A percentile compares a stretch with the other conserved stretches of the same genome.
These are phyloP conservation scores for Porodaedalea pini DNA, from an alignment of 1,284 basidiomycete genomes.

Conservation along the genomic window DNA sequence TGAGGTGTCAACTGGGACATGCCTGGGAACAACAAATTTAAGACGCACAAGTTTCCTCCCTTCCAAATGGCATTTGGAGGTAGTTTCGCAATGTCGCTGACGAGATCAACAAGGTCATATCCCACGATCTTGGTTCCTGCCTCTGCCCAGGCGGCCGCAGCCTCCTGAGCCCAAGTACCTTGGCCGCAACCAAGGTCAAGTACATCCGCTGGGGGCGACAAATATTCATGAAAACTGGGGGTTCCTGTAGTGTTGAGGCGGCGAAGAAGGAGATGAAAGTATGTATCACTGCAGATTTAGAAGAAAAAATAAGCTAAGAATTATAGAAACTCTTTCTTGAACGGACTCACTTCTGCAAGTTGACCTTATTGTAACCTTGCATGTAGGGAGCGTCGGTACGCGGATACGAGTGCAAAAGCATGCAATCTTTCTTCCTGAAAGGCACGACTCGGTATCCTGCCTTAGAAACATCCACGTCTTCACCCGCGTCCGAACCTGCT, in stretches of 20 bases:
- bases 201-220: slow-evolving; percentile 49
- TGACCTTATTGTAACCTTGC: slow-evolving; percentile 56
- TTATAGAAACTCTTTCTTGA: slow-evolving; percentile 10
- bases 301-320: slow-evolving; percentile 6
- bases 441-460: slow-evolving; percentile 8
- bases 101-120: slow-evolving; percentile 58
- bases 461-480: slow-evolving; percentile 8
- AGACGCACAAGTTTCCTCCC: slow-evolving; percentile 62
- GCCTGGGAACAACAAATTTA: neutral
- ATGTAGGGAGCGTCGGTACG: slow-evolving; percentile 53
- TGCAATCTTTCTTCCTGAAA: slow-evolving; percentile 31
- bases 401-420: slow-evolving; percentile 53
- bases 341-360: slow-evolving; percentile 54
- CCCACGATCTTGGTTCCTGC: slow-evolving; percentile 50
- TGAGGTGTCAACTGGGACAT: slow-evolving; percentile 6
- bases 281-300: slow-evolving; percentile 59
- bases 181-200: slow-evolving; percentile 71
- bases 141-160: slow-evolving; percentile 55
- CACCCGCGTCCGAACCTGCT: neutral
- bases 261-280: slow-evolving; percentile 48
- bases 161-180: slow-evolving; percentile 60
- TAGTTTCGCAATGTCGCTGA: slow-evolving; percentile 32
- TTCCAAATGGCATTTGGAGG: slow-evolving; percentile 52
- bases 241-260: slow-evolving; percentile 46
- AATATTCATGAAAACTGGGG: slow-evolving; percentile 58